Evolutionary conservation across 177 flowering plant genomes (phyloP).

Genomic region (Vitis hybrid): DNA sequence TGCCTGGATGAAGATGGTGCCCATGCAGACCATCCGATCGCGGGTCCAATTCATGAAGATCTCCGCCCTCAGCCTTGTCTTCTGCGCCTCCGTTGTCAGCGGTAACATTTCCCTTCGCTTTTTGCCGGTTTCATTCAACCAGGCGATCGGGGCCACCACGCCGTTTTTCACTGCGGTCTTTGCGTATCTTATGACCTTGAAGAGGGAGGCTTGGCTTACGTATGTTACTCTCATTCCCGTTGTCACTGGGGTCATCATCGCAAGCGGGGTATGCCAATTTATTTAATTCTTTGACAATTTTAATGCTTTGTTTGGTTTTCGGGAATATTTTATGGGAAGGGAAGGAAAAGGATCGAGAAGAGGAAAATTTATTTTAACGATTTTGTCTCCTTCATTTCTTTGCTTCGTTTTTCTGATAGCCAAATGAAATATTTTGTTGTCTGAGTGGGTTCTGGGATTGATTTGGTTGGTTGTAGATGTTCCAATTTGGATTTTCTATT

Average conservation of each 20-base stretch:
- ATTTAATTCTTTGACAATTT: background rate
- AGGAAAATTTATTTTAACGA: too few species aligned
- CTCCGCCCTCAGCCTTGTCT: constrained; percentile 54
- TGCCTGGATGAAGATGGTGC: constrained; percentile 71
- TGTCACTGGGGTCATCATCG: constrained; percentile 69
- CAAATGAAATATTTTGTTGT: too few species aligned
- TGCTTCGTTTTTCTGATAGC: background rate
- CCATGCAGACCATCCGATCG: constrained; percentile 65
- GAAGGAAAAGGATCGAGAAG: too few species aligned
- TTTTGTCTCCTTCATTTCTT: background rate
- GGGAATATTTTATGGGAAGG: too few species aligned
- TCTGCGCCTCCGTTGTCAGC: constrained; percentile 66
- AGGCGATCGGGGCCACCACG: constrained; percentile 75
- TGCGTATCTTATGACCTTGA: constrained; percentile 59
- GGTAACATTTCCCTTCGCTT: constrained; percentile 61
- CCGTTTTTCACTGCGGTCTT: constrained; percentile 76
- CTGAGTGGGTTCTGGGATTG: too few species aligned
- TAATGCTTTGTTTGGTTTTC: too few species aligned
- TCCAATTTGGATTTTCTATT: too few species aligned
- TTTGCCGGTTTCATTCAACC: constrained; percentile 65
- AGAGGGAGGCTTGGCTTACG: constrained; percentile 66
- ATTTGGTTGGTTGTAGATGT: too few species aligned
- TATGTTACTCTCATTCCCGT: constrained; percentile 63
- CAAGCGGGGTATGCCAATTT: constrained; percentile 54
- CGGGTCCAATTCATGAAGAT: constrained; percentile 59